Evolutionary conservation across 805 yeast species (phyloP).

Genomic region (Lipomyces yamanashiensis): DNA sequence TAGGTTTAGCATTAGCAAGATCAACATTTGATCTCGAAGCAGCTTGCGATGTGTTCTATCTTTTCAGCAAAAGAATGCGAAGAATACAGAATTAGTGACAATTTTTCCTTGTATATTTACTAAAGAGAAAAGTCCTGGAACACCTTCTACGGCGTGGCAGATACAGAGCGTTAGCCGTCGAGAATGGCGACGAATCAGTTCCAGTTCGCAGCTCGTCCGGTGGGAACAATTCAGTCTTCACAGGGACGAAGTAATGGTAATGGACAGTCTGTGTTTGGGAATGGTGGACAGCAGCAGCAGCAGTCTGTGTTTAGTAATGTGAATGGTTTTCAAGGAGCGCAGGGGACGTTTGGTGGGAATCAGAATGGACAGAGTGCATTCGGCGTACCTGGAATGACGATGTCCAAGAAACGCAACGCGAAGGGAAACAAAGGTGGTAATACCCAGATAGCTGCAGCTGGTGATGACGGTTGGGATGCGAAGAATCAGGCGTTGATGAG

Average conservation of each 20-base stretch:
- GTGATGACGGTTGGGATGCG: conserved; percentile 32
- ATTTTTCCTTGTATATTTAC: too few relatives aligned
- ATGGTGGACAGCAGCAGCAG: neutral
- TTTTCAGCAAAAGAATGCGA: neutral
- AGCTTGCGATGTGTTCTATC: too few relatives aligned
- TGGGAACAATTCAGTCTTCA: neutral
- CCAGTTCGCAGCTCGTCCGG: neutral
- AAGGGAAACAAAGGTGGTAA: neutral
- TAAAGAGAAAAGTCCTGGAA: neutral
- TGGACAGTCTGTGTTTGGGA: neutral
- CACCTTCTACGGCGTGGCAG: neutral
- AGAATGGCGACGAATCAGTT: conserved; percentile 13
- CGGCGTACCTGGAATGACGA: too few relatives aligned
- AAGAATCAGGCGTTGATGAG: conserved; percentile 33
- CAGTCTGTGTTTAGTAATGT: conserved; percentile 15
- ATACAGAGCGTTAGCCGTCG: neutral
- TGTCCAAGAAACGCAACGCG: neutral
- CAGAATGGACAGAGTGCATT: neutral
- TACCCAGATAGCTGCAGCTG: neutral
- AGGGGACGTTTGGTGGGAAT: too few relatives aligned
- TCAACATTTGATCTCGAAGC: neutral
- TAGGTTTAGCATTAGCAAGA: neutral
- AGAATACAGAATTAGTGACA: neutral
- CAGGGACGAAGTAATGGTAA: neutral
- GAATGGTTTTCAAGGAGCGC: conserved; percentile 11